Percentiles rank a stretch among this genome's conserved stretches.
These are phyloP conservation scores for Boletus bicolor DNA, from an alignment of 768 basidiomycete species.

Conservation along the genomic window DNA sequence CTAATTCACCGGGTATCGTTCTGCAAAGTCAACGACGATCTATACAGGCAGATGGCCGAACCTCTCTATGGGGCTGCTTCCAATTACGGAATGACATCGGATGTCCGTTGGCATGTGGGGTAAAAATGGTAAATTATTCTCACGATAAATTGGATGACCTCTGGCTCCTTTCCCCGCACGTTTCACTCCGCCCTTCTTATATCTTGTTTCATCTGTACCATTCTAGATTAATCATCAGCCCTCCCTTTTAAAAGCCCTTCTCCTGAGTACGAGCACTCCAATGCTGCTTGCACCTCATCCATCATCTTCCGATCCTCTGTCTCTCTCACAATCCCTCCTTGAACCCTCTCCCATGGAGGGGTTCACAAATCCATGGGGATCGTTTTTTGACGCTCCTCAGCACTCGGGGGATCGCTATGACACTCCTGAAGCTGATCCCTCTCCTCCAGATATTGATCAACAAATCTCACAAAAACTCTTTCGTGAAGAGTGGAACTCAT, in stretches of 20 bases:
- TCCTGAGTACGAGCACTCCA: neutral
- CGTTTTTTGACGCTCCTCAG: neutral
- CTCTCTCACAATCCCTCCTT: conserved; percentile 7
- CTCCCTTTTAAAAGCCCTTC: neutral
- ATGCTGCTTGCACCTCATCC: conserved; percentile 2
- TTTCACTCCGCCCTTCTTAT: neutral
- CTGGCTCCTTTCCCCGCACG: conserved; percentile 18
- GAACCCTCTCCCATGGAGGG: conserved; percentile 5
- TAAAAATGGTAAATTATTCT: conserved; percentile 5
- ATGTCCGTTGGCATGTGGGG: neutral
- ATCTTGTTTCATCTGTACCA: neutral
- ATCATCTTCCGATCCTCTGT: neutral
- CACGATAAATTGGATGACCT: conserved; percentile 20
- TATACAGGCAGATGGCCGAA: too few species aligned
- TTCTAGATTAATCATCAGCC: neutral
- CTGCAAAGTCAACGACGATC: too few species aligned
- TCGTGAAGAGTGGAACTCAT: neutral
- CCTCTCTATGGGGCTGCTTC: neutral
- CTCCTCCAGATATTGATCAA: conserved; percentile 29
- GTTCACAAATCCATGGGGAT: conserved; percentile 11
- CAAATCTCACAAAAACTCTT: conserved; percentile 18
- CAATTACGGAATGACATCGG: neutral
- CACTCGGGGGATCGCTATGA: conserved; percentile 1
- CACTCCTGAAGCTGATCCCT: neutral
- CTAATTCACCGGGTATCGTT: too few species aligned